These are phyloP conservation scores for Lipomyces yarrowii DNA, from an alignment of 1,139 yeast species.

Conservation along the genomic window DNA sequence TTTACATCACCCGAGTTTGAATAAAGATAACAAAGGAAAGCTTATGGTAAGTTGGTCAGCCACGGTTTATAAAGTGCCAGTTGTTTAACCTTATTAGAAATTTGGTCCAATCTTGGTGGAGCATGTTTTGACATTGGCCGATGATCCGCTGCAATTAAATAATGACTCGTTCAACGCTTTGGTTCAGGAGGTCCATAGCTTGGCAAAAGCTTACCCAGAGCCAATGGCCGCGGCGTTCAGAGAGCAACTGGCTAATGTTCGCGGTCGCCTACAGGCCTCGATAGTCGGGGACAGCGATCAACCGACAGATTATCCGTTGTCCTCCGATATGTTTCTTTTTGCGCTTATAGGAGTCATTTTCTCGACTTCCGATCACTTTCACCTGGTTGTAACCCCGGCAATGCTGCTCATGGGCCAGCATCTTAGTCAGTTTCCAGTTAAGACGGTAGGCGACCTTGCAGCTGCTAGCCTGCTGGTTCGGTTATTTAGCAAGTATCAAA, in stretches of 20 bases:
- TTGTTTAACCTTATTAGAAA: constrained; percentile 25
- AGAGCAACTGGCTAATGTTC: constrained; percentile 44
- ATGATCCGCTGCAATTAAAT: constrained; percentile 37
- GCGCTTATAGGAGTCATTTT: constrained; percentile 73
- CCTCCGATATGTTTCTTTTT: constrained; percentile 64
- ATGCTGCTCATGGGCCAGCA: constrained; percentile 71
- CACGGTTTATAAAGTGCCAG: constrained; percentile 40
- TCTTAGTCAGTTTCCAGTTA: constrained; percentile 54
- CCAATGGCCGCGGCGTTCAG: constrained; percentile 62
- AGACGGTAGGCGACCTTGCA: constrained; percentile 46
- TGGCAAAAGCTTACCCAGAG: constrained; percentile 69
- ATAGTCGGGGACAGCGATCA: constrained; percentile 9
- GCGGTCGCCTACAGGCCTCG: constrained; percentile 22
- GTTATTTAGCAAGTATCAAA: constrained; percentile 68
- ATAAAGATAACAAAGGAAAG: constrained; percentile 79
- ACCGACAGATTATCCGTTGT: constrained; percentile 21
- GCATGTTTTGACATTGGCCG: constrained; percentile 58
- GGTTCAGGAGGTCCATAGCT: constrained; percentile 55
- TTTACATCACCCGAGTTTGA: constrained; percentile 72
- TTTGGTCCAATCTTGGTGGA: constrained; percentile 69
- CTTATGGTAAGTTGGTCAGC: constrained; percentile 39
- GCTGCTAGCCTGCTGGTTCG: constrained; percentile 66
- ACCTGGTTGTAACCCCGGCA: constrained; percentile 85
- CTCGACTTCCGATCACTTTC: constrained; percentile 95
- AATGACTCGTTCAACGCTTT: constrained; percentile 50